A percentile compares a stretch with the other conserved stretches of the same genome.
Evolutionary conservation across 108 stramenopile genomes (phyloP).

Genomic region (Conticribra guillardii): DNA sequence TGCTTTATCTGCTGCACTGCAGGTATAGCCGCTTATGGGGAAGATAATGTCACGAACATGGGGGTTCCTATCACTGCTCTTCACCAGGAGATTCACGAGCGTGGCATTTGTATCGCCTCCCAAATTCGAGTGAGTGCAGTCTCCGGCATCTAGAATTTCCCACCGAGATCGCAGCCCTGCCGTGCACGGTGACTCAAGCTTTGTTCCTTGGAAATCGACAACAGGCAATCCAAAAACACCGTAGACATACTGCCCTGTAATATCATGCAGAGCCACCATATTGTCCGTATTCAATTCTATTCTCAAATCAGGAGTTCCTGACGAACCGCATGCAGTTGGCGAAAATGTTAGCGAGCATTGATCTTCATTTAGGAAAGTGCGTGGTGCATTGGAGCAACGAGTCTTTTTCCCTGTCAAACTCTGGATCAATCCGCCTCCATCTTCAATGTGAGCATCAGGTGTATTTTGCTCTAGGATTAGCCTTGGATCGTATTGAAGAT

Average conservation of each 20-base stretch:
- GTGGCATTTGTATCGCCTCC: slow-evolving; percentile 32
- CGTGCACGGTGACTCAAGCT: slow-evolving; percentile 37
- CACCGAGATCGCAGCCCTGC: slow-evolving; percentile 44
- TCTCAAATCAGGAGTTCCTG: slow-evolving; percentile 9
- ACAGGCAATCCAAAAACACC: slow-evolving; percentile 22
- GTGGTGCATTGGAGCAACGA: slow-evolving; percentile 46
- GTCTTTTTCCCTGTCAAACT: slow-evolving; percentile 30
- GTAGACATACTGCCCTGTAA: slow-evolving; percentile 15
- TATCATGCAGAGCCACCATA: slow-evolving; percentile 8
- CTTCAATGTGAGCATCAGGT: slow-evolving; percentile 11
- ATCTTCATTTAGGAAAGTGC: slow-evolving; percentile 63
- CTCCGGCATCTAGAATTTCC: slow-evolving; percentile 41
- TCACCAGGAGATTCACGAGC: slow-evolving; percentile 23
- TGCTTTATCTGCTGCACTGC: slow-evolving; percentile 6
- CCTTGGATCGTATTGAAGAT: slow-evolving; percentile 35
- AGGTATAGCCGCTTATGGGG: slow-evolving; percentile 28
- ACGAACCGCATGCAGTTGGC: slow-evolving; percentile 33
- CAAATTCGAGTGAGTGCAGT: slow-evolving; percentile 30
- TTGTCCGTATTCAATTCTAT: slow-evolving; percentile 13
- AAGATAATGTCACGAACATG: slow-evolving; percentile 30
- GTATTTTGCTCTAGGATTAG: slow-evolving; percentile 36
- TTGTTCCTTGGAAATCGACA: slow-evolving; percentile 6
- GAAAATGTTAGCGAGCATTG: slow-evolving; percentile 39
- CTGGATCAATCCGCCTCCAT: slow-evolving; percentile 40
- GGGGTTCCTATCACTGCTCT: slow-evolving; percentile 33